A percentile compares a stretch with the other conserved stretches of the same genome.
Conservation (phyloP, 2,329 filamentous ascomycete genomes). For the Clarireedia sp. region DNA sequence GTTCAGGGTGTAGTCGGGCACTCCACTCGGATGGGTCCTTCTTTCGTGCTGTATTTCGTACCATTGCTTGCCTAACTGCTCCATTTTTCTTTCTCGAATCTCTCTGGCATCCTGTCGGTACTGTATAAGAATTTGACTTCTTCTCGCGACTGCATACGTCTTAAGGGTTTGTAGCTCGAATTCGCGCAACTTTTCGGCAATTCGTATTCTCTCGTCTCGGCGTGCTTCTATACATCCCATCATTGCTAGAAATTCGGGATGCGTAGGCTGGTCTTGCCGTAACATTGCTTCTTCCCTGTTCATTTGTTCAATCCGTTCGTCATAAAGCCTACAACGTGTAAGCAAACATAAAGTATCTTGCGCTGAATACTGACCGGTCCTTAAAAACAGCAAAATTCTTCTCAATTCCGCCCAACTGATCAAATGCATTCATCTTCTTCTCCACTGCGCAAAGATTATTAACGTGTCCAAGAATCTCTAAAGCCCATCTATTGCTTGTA, state of each 20-base stretch:
- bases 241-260: constrained; percentile 87
- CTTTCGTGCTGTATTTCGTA: constrained; percentile 89
- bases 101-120: constrained; percentile 84
- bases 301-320: constrained; percentile 76
- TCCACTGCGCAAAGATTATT: constrained; percentile 47
- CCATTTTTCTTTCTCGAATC: constrained; percentile 69
- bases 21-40: constrained; percentile 66
- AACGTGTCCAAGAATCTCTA: constrained; percentile 10
- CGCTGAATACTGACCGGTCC: constrained; percentile 51
- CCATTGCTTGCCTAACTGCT: constrained; percentile 78
- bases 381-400: constrained; percentile 81
- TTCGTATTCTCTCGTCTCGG: constrained; percentile 68
- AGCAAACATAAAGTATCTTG: constrained; percentile 11
- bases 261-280: constrained; percentile 55
- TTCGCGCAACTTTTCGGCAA: constrained; percentile 63
- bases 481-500: background rate
- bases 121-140: constrained; percentile 80
- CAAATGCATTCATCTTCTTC: constrained; percentile 71
- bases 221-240: constrained; percentile 78
- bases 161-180: constrained; percentile 68
- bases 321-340: constrained; percentile 58
- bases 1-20: constrained; percentile 73
- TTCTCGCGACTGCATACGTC: constrained; percentile 68
- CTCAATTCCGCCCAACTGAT: constrained; percentile 72
- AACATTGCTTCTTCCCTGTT: constrained; percentile 62